Evolutionary conservation across 2,329 filamentous ascomycete genomes (phyloP), one percentile per base, ranked within the genome.

Genomic region (Knoxdaviesia capensis): DNA sequence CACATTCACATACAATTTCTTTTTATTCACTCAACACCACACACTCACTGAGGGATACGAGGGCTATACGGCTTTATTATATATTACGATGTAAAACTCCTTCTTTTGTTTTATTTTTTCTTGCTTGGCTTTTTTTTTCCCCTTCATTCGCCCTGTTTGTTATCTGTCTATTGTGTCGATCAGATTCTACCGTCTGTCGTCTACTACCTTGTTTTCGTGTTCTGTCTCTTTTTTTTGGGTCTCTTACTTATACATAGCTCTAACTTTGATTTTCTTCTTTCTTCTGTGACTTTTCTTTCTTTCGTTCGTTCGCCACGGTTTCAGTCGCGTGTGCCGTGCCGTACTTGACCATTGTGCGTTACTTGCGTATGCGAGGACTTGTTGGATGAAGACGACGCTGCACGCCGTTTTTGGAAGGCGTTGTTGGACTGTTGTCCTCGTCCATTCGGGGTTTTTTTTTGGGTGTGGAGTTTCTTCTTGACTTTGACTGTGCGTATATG

Each of bases 191-290:
- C 20, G 20, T 57, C 47, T 51, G 20, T 20, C 20, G 20, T 20
- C 20, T 2, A 20, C 20, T 20, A 20, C 48, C 48, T 41, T 48
- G 45, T 46, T 47, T 51, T 50, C 43, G 31, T 43, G 31, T 32
- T 38, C 36, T 42, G 9, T 36, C 36, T 51, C 54, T 51, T 46
- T 51, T 49, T 55, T 52, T 53, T 52, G 51, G 49, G 55, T 52
- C 55, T 56, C 58, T 20, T 20, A 20, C 20, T 20, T 57, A 48
- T 51, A 49, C 48, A 52, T 48, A 48, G 48, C 45, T 45, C 6
- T 40, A 31, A 28, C 5, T 34, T 20, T 50, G 44, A 31, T 46
- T 51, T 49, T 45, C 41, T 50, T 45, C 38, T 48, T 30, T 46
- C 40, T 40, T 51, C 50, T 45, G 42, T 47, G 45, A 48, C 44